Percentiles rank a stretch among this genome's conserved stretches.
phyloP scores from a whole-genome alignment of 2,329 filamentous ascomycete genomes.

The Pestalotiopsis sp. region DNA sequence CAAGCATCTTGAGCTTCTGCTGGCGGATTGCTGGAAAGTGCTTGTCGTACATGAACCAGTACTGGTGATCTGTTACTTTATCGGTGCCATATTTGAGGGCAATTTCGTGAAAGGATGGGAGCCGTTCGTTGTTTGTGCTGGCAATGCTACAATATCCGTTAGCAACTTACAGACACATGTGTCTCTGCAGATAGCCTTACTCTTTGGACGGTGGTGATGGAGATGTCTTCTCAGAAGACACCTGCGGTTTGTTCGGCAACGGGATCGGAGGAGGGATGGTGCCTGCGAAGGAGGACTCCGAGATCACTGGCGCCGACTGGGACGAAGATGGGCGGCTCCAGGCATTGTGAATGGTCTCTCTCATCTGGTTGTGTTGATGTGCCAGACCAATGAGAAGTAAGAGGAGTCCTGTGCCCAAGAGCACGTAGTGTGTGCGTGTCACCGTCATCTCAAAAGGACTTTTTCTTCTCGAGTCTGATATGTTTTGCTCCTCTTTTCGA shows the following conservation, averaged over 20 bases:
- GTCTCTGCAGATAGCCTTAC: background rate
- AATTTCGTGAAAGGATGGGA: slow-evolving; percentile 31
- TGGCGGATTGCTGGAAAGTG: slow-evolving; percentile 34
- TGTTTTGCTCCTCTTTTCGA: background rate
- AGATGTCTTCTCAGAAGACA: background rate
- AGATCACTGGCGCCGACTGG: background rate
- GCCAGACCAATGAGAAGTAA: slow-evolving; percentile 10
- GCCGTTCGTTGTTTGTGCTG: slow-evolving; percentile 10
- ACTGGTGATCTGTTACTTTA: slow-evolving; percentile 39
- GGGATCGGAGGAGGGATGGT: background rate
- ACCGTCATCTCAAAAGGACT: slow-evolving; percentile 1
- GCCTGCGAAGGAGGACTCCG: background rate
- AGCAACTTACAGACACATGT: background rate
- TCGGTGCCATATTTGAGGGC: slow-evolving; percentile 38
- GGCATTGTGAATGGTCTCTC: slow-evolving; percentile 7
- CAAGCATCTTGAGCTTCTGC: slow-evolving; percentile 38
- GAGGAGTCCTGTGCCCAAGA: slow-evolving; percentile 9
- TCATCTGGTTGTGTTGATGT: slow-evolving; percentile 12
- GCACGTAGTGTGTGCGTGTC: slow-evolving; percentile 7
- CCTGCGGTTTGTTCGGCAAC: background rate
- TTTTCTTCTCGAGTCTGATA: background rate
- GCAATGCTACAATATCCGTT: background rate
- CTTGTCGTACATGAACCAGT: slow-evolving; percentile 42
- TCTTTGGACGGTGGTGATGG: background rate
- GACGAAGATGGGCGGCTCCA: background rate